phyloP scores from a whole-genome alignment of 2,329 filamentous ascomycete genomes.

The Alternaria hordeiaustralica region DNA sequence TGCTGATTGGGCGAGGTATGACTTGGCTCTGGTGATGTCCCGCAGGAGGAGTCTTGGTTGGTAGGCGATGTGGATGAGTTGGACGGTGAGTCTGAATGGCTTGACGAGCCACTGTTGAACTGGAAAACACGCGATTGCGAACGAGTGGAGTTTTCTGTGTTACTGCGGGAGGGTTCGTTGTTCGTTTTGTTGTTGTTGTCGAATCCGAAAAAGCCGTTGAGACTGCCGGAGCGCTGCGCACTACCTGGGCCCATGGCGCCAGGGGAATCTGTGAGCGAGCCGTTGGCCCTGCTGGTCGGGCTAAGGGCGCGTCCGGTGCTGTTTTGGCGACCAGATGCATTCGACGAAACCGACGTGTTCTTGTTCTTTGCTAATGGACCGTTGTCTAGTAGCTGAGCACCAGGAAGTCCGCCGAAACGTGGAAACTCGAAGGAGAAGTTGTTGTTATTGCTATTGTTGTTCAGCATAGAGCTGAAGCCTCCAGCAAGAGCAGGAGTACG shows the following conservation, averaged over 20 bases:
- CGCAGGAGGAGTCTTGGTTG: slow-evolving; percentile 65
- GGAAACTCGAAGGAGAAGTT: slow-evolving; percentile 97
- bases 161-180: slow-evolving; percentile 32
- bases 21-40: slow-evolving; percentile 78
- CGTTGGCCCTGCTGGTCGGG: slow-evolving; percentile 40
- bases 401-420: slow-evolving; percentile 80
- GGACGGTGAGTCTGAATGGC: slow-evolving; percentile 59
- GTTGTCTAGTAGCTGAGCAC: slow-evolving; percentile 60
- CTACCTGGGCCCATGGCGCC: slow-evolving; percentile 39
- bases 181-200: slow-evolving; percentile 22
- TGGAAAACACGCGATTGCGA: slow-evolving; percentile 57
- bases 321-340: slow-evolving; percentile 37
- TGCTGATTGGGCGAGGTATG: slow-evolving; percentile 76
- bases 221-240: slow-evolving; percentile 45
- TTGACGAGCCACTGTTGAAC: slow-evolving; percentile 57
- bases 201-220: slow-evolving; percentile 33
- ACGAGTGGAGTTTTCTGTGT: slow-evolving; percentile 50
- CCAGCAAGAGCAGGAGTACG: slow-evolving; percentile 56
- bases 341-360: slow-evolving; percentile 29
- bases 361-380: slow-evolving; percentile 48
- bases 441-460: slow-evolving; percentile 69
- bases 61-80: slow-evolving; percentile 59
- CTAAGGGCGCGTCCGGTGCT: slow-evolving; percentile 47
- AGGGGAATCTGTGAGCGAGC: slow-evolving; percentile 36
- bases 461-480: slow-evolving; percentile 55